Percentiles rank a stretch among this genome's conserved stretches.
These are phyloP conservation scores for Arthrobotrys pseudoclavata DNA, from an alignment of 2,329 filamentous ascomycete species.

Conservation along the genomic window DNA sequence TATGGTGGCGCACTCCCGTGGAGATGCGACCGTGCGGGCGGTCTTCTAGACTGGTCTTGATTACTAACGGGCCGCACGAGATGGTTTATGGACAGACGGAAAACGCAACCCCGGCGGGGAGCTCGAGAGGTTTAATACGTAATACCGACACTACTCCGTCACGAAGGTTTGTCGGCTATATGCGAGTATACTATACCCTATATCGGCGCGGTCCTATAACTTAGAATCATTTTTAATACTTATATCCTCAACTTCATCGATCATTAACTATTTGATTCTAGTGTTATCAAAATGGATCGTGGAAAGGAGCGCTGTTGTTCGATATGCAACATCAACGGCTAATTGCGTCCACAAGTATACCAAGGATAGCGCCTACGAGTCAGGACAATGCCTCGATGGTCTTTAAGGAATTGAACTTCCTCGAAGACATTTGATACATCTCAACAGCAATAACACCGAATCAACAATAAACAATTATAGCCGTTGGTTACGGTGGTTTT, in stretches of 20 bases:
- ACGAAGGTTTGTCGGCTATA: conserved; percentile 20
- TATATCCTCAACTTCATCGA: not conserved
- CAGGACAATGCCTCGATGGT: too few species aligned
- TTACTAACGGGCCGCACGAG: conserved; percentile 10
- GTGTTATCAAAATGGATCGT: too few species aligned
- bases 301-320: not conserved
- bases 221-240: not conserved
- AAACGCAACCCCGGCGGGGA: not conserved
- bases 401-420: too few species aligned
- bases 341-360: not conserved
- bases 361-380: not conserved
- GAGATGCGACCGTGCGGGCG: conserved; percentile 27
- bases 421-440: too few species aligned
- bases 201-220: conserved; percentile 1
- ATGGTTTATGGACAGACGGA: not conserved
- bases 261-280: not conserved
- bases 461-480: too few species aligned
- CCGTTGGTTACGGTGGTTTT: too few species aligned
- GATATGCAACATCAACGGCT: not conserved
- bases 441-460: too few species aligned
- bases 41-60: conserved; percentile 11
- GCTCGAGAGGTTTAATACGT: not conserved
- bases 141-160: conserved; percentile 2
- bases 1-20: conserved; percentile 21
- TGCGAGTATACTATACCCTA: conserved; percentile 1